Base-by-base conservation (phyloP, 1,284 basidiomycete species). In the Cystobasidiaceae sp. region DNA sequence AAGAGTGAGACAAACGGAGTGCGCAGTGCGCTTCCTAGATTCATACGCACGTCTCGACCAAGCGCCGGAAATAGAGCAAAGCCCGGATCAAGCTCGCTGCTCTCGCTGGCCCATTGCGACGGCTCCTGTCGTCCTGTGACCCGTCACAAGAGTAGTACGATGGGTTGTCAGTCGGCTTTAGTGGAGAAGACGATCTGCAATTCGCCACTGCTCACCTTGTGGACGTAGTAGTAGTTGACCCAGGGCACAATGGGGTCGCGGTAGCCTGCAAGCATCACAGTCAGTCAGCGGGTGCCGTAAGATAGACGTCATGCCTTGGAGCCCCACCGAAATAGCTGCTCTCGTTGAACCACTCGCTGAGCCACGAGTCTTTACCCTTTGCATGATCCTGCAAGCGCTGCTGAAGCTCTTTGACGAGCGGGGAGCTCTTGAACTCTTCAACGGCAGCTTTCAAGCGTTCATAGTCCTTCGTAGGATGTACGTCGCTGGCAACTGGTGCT, bases 311-410 rank as follows among this genome's bases (percentile, higher is more conserved):
- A 76, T 25, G 17, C 33, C n/a, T n/a, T 30, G 1, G 4, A 21
- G 13, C 15, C 48, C 13, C 37, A 62, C 60, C 49, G 33, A 57
- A 44, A 39, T 68, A 65, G 54, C 28, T 93, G 8, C 78, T 83
- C 44, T 97, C 90, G 78, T 97, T 96, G 94, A 94, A 99, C 94
- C 94, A 98, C 65, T 96, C 91, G 60, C 83, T 83, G 33, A 99
- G 82, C 94, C 94, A 99, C 80, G 83, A 93, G 71, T 84, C 84
- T 66, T 76, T 78, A 23, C 75, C 75, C 28, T 71, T 67, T 0
- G 90, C 90, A 4, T 93, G 84, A 28, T 82, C 81, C 74, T 90
- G 81, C 41, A 97, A 82, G 3, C 94, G 82, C 62, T 80, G 77
- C 78, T 97, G 93, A n/a, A 97, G 82, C 66, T 85, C 83, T 44